phyloP scores from a whole-genome alignment of 805 yeast genomes.

The Teunomyces stri region DNA sequence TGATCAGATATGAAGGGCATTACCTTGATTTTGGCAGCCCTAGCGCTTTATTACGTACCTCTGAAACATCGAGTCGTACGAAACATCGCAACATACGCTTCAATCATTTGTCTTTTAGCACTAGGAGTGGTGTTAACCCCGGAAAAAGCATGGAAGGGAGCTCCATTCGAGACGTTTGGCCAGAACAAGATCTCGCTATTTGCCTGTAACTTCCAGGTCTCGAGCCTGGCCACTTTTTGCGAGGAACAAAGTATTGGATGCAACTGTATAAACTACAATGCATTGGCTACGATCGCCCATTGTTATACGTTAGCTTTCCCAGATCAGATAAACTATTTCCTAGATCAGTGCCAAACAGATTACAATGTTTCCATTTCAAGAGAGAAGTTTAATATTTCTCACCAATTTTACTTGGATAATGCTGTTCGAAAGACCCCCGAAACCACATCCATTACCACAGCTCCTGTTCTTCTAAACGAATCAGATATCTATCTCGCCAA shows the following conservation, averaged over 20 bases:
- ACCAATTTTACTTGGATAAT: slow-evolving; percentile 5
- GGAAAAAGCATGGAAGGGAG: slow-evolving; percentile 21
- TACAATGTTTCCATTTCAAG: slow-evolving; percentile 20
- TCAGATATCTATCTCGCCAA: slow-evolving; percentile 16
- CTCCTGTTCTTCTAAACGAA: slow-evolving; percentile 28
- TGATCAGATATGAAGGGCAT: not conserved
- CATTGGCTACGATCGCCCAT: slow-evolving; percentile 37
- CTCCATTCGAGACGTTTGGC: slow-evolving; percentile 32
- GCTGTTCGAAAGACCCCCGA: not conserved
- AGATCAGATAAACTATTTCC: slow-evolving; percentile 20
- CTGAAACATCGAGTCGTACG: slow-evolving; percentile 1
- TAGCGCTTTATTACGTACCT: not conserved
- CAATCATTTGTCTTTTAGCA: slow-evolving; percentile 5
- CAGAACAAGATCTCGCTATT: slow-evolving; percentile 26
- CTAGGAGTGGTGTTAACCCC: slow-evolving; percentile 23
- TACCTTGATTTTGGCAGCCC: not conserved
- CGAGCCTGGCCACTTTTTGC: slow-evolving; percentile 21
- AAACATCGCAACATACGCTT: not conserved
- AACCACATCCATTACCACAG: not conserved
- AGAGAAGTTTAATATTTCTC: slow-evolving; percentile 21
- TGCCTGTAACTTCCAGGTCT: slow-evolving; percentile 29
- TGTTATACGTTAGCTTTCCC: slow-evolving; percentile 30
- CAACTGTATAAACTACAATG: slow-evolving; percentile 26
- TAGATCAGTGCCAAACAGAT: slow-evolving; percentile 22
- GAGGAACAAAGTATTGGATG: slow-evolving; percentile 13